phyloP scores from a whole-genome alignment of 1,139 yeast genomes.

The Yamadazyma trypodendri region DNA sequence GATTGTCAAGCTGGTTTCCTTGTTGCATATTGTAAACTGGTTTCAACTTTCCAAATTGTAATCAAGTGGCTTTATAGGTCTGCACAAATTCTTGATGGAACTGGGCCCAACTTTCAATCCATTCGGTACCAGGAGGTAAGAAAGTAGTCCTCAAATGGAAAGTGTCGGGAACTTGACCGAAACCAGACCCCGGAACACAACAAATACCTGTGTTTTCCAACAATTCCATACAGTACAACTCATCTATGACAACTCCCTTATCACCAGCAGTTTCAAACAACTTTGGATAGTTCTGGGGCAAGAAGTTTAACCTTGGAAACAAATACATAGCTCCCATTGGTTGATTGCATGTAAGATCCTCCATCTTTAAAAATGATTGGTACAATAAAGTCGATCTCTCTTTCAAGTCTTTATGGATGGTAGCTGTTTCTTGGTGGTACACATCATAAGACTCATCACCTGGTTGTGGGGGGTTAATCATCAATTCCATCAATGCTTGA shows the following conservation, averaged over 20 bases:
- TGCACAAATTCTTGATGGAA: slow-evolving; percentile 75
- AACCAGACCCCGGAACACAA: slow-evolving; percentile 96
- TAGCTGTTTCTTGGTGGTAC: slow-evolving; percentile 59
- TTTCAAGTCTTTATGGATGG: slow-evolving; percentile 61
- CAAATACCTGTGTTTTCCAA: slow-evolving; percentile 93
- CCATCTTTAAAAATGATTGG: slow-evolving; percentile 70
- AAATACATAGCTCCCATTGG: slow-evolving; percentile 98
- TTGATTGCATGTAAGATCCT: slow-evolving; percentile 77
- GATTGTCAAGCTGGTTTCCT: too few species aligned
- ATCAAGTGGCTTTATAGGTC: slow-evolving; percentile 49
- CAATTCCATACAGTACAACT: slow-evolving; percentile 79
- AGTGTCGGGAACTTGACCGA: slow-evolving; percentile 88
- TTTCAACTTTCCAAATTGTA: too few species aligned
- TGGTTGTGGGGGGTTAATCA: slow-evolving; percentile 84
- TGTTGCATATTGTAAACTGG: too few species aligned
- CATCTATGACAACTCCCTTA: slow-evolving; percentile 66
- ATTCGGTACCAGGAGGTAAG: slow-evolving; percentile 90
- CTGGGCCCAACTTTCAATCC: slow-evolving; percentile 72
- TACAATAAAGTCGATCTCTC: slow-evolving; percentile 64
- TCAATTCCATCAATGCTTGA: slow-evolving; percentile 85
- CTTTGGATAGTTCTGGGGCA: slow-evolving; percentile 42
- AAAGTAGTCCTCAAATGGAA: slow-evolving; percentile 94
- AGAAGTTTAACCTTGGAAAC: slow-evolving; percentile 74
- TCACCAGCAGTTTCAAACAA: slow-evolving; percentile 63
- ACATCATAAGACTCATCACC: slow-evolving; percentile 76